A percentile compares a stretch with the other conserved stretches of the same genome.
phyloP scores from a whole-genome alignment of 2,329 filamentous ascomycete species.

The Parafenestella ontariensis region DNA sequence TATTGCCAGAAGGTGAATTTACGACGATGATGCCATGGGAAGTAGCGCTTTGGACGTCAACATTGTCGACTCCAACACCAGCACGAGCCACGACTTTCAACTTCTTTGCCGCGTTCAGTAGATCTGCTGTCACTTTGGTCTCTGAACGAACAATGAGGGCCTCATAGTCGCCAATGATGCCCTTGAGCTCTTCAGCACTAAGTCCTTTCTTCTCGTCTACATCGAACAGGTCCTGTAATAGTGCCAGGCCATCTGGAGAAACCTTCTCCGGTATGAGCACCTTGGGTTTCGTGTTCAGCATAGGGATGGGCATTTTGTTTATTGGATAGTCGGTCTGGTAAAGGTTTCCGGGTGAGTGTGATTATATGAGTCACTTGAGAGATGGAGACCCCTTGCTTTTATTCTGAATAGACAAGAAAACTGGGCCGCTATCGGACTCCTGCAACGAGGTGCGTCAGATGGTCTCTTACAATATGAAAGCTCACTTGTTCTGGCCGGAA shows the following conservation, averaged over 20 bases:
- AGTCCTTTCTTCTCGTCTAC: conserved; percentile 73
- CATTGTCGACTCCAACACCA: conserved; percentile 82
- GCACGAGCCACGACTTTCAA: conserved; percentile 81
- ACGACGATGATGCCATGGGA: conserved; percentile 78
- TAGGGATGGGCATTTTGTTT: conserved; percentile 41
- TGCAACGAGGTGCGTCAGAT: conserved; percentile 31
- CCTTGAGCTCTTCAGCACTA: conserved; percentile 66
- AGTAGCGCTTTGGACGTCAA: conserved; percentile 76
- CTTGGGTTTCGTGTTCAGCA: conserved; percentile 50
- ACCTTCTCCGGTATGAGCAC: conserved; percentile 82
- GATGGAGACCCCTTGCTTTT: conserved; percentile 6
- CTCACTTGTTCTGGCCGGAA: conserved; percentile 27
- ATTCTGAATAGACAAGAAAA: conserved; percentile 14
- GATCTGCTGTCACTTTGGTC: conserved; percentile 75
- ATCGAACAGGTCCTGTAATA: conserved; percentile 71
- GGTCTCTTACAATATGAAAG: conserved; percentile 22
- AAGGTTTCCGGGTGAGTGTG: neutral
- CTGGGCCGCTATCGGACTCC: conserved; percentile 36
- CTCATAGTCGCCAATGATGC: conserved; percentile 74
- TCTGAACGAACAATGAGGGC: conserved; percentile 82
- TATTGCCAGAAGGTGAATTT: conserved; percentile 81
- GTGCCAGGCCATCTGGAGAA: conserved; percentile 76
- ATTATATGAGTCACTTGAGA: neutral
- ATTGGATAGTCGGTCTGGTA: neutral
- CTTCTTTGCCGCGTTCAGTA: conserved; percentile 70